A percentile compares a stretch with the other conserved stretches of the same genome.
These are phyloP conservation scores for Macrolepiota fuliginosa DNA, from an alignment of 768 basidiomycete species.

Conservation along the genomic window DNA sequence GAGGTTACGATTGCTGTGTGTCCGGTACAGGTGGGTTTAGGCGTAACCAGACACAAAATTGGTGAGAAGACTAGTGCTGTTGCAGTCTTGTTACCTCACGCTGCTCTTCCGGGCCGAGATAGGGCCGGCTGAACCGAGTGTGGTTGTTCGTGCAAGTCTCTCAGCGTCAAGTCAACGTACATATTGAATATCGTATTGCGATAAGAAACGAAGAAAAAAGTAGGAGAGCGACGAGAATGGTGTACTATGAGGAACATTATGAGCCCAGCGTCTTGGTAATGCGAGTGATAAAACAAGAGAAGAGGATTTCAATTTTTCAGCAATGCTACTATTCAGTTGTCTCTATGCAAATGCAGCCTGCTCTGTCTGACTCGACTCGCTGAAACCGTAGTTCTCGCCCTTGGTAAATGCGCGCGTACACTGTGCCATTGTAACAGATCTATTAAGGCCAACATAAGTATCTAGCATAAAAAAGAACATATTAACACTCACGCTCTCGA, in stretches of 20 bases:
- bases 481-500: constrained; percentile 75
- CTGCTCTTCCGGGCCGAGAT: no score
- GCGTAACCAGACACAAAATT: no score
- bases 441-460: constrained; percentile 24
- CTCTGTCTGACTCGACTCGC: constrained; percentile 43
- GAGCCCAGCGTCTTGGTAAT: background rate
- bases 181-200: background rate
- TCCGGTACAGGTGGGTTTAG: no score
- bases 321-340: background rate
- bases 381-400: constrained; percentile 61
- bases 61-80: no score
- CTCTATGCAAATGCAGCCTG: constrained; percentile 42
- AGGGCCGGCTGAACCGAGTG: no score
- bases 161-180: background rate
- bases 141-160: background rate
- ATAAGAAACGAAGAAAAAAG: background rate
- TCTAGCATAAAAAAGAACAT: background rate
- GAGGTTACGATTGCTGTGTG: background rate
- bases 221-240: background rate
- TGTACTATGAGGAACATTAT: background rate
- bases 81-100: no score
- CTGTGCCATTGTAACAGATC: constrained; percentile 95
- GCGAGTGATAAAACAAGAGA: constrained; percentile 3
- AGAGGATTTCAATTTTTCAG: constrained; percentile 16
- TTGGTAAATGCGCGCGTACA: constrained; percentile 86